Base-by-base conservation (phyloP, 2,329 filamentous ascomycete species). In the Arthroderma uncinatum region DNA sequence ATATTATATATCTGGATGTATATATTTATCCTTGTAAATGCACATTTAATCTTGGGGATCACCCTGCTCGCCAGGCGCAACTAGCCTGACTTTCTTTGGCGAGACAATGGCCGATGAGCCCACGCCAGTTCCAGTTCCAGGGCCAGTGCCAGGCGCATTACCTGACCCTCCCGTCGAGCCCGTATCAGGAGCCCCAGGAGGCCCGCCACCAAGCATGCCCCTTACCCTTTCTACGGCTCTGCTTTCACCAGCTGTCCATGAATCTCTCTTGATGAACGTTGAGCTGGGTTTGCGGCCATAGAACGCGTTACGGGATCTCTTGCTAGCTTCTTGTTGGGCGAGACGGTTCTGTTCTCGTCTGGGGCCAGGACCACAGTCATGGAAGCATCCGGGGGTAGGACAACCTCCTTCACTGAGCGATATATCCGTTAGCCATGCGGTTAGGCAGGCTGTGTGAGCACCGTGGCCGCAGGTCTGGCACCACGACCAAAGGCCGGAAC, bases 381-480 rank as follows among this genome's bases (percentile, higher is more conserved):
- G 82, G 55, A 78, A 69, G 66, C 82, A 85, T 16, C 80, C 82
- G 52, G 76, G 74, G 6, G 77, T 81, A 2, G 80, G 77, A 69
- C 82, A 85, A 30, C 74, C 76, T 14, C 80, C 81, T 60, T 79
- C 76, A 37, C 71, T 75, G 37, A 74, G 71, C 33, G 74, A 66
- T 19, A 73, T 62, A 55, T 78, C 74, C 16, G 70, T 69, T 56
- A 82, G 78, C 81, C 82, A 84, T 12, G 74, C 73, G 6, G 72
- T 73, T 30, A 83, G 73, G 65, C 82, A 85, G 53, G 76, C 75
- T 4, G 76, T 70, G 64, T 85, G 82, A 1, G 78, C 81, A 39
- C 78, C 76, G 62, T 85, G 82, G 2, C 80, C 80, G 66, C 82
- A 85, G 10, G 78, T 71, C 63, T 82, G 74, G 66, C 82, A 85